Evolutionary conservation across 1,284 basidiomycete genomes (phyloP).

Genomic region (Neolentinus lepideus): DNA sequence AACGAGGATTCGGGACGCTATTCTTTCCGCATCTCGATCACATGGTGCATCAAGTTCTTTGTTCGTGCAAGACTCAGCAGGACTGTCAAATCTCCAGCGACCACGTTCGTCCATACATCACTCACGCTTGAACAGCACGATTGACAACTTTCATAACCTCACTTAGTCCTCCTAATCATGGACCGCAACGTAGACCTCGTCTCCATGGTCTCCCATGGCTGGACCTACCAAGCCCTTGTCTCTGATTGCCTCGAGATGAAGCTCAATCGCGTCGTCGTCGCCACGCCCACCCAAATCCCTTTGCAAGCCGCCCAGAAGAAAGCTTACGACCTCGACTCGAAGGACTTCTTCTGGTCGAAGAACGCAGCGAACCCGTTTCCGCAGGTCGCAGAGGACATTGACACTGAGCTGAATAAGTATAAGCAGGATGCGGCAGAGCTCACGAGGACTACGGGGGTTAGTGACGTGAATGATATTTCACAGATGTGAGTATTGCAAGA

Average conservation of each 20-base stretch:
- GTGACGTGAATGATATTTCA: constrained; percentile 91
- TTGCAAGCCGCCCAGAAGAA: constrained; percentile 49
- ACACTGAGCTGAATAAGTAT: constrained; percentile 88
- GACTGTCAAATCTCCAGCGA: constrained; percentile 71
- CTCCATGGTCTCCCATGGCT: constrained; percentile 93
- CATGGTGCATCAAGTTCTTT: constrained; percentile 44
- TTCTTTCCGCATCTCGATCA: constrained; percentile 74
- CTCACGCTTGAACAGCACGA: constrained; percentile 6
- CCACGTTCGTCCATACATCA: constrained; percentile 55
- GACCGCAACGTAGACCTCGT: constrained; percentile 96
- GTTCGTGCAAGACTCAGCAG: constrained; percentile 68
- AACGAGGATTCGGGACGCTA: constrained; percentile 85
- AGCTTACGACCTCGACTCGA: constrained; percentile 94
- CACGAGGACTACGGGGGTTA: constrained; percentile 93
- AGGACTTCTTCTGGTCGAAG: constrained; percentile 99
- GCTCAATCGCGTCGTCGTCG: constrained; percentile 88
- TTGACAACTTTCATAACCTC: constrained; percentile 3
- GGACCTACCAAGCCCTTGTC: constrained; percentile 98
- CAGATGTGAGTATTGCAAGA: constrained; percentile 72
- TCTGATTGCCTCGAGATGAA: constrained; percentile 98
- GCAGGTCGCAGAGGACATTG: constrained; percentile 97
- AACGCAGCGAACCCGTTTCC: constrained; percentile 97
- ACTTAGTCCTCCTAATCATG: constrained; percentile 81
- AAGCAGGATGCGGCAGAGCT: constrained; percentile 97
- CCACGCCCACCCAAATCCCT: constrained; percentile 22